Base-by-base conservation (phyloP, 352 stramenopile genomes). In the Globisporangium alternatum region DNA sequence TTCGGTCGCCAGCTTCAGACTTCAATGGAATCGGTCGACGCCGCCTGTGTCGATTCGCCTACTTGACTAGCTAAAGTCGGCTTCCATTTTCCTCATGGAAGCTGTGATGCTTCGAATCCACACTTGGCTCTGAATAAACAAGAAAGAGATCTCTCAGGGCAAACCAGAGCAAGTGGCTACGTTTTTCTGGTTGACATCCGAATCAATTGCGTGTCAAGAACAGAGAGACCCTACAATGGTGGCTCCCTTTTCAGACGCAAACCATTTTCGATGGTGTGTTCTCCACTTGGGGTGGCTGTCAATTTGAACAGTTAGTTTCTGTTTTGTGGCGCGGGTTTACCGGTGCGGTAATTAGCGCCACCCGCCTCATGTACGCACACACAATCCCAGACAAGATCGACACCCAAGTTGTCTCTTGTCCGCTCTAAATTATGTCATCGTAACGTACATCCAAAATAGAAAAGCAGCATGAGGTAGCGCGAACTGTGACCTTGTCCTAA, bases 1-100 rank as follows among this genome's bases (percentile, higher is more conserved):
- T 25, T 41, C 19, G 48, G 15, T 17, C 17, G 7, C 31, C 17
- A 28, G 56, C 56, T 61, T 61, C 56, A 61, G 56, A 61, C 56
- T 61, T 61, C 39, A 53, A 61, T 28, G 35, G 13, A n/a, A 22
- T 61, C 44, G 37, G 56, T 61, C 56, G 56, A 61, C 56, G 56
- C 37, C 37, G 13, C 25, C 4, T 2, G 56, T 61, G 56, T 61
- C 56, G 55, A 61, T 61, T 41, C 5, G 37, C 33, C 33, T 3
- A 39, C 33, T 39, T 41, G 35, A 28, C 35, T 41, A 5, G 35
- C 35, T 41, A 9, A 9, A 41, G 9, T 15, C 4, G 35, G 35
- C 31, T 41, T 49, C 19, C 37, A 22, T 25, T 19, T 48, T 60
- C 19, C 0, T 56, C 17, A 35, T 6, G 1, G 31, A 41, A 15